phyloP scores from a whole-genome alignment of 1,139 yeast species.

The Pneumocystis canis region DNA sequence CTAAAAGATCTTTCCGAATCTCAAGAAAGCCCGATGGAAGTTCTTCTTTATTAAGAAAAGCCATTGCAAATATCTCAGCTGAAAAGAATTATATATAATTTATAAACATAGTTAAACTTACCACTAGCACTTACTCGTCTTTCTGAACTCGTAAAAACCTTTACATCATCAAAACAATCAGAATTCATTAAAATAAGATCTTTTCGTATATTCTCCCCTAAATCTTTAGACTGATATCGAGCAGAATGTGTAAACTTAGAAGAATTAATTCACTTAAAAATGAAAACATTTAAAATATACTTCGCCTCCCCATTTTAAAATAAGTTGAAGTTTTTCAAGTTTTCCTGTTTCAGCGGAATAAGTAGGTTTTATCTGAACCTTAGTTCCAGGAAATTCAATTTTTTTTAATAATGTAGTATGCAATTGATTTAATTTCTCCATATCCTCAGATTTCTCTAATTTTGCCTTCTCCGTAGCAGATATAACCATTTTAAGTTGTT shows the following conservation, averaged over 20 bases:
- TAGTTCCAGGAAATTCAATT: constrained; percentile 85
- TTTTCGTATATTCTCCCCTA: constrained; percentile 91
- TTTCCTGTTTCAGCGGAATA: constrained; percentile 43
- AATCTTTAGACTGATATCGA: constrained; percentile 79
- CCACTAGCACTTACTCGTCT: constrained; percentile 46
- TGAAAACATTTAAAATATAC: background rate
- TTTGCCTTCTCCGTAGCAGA: constrained; percentile 75
- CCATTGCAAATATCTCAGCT: constrained; percentile 75
- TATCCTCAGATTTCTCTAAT: constrained; percentile 64
- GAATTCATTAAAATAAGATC: constrained; percentile 76
- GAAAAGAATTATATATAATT: constrained; percentile 39
- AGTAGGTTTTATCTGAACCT: constrained; percentile 87
- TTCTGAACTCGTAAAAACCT: constrained; percentile 82
- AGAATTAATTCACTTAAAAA: background rate
- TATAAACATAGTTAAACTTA: background rate
- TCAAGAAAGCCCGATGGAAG: constrained; percentile 67
- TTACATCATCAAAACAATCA: constrained; percentile 69
- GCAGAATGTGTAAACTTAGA: constrained; percentile 82
- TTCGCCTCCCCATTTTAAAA: constrained; percentile 98
- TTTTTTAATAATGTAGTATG: constrained; percentile 78
- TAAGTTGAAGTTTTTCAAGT: constrained; percentile 89
- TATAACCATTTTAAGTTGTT: constrained; percentile 70
- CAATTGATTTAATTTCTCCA: constrained; percentile 56
- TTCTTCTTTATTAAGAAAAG: constrained; percentile 59
- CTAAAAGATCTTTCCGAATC: constrained; percentile 78